A percentile compares a stretch with the other conserved stretches of the same genome.
Conservation (phyloP, 345 rosid species). For the Bretschneidera sinensis region DNA sequence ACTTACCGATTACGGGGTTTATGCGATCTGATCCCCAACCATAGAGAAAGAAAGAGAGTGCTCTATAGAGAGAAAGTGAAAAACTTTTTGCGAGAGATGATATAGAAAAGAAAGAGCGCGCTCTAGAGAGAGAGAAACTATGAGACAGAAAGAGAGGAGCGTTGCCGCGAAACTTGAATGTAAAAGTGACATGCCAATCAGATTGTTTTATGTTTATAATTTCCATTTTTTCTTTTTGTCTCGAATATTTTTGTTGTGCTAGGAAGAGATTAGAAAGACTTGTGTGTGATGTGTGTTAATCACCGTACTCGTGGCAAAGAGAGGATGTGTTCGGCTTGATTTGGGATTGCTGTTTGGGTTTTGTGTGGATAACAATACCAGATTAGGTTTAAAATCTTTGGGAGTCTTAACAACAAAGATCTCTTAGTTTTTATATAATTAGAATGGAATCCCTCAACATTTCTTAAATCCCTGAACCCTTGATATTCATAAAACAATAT, state of each 20-base stretch:
- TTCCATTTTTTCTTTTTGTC: neutral
- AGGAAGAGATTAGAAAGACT: neutral
- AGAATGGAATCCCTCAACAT: no score
- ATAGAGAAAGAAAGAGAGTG: constrained; percentile 2
- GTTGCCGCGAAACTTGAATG: constrained; percentile 97
- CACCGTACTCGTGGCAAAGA: neutral
- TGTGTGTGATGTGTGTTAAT: no score
- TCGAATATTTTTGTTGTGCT: neutral
- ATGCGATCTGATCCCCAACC: constrained; percentile 14
- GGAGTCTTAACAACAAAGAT: no score
- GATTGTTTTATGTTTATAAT: neutral
- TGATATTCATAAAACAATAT: no score
- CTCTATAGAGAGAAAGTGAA: constrained; percentile 18
- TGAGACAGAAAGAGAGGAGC: no score
- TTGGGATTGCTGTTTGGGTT: neutral
- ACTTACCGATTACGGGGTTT: constrained; percentile 29
- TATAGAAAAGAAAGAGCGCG: constrained; percentile 20
- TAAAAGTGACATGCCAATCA: constrained; percentile 34
- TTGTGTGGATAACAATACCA: neutral
- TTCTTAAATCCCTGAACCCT: no score
- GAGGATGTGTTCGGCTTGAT: neutral
- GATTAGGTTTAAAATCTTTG: neutral
- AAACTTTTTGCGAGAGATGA: constrained; percentile 20
- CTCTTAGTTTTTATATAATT: no score
- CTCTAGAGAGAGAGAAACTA: no score